These are phyloP conservation scores for Solanum tacnaense DNA, from an alignment of 257 asterid species.

Conservation along the genomic window DNA sequence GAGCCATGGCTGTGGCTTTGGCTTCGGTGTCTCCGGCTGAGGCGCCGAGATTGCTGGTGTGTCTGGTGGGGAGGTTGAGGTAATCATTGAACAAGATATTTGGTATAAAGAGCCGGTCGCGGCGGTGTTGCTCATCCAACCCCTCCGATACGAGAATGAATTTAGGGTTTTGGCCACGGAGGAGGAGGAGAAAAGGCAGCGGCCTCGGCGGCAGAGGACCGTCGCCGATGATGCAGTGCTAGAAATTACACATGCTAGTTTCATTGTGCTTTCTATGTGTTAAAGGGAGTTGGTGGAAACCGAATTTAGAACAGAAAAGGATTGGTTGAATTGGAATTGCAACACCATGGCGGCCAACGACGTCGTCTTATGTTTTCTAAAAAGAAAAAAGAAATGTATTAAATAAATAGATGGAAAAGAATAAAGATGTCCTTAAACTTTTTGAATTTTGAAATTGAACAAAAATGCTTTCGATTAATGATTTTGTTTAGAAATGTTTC, in stretches of 20 bases:
- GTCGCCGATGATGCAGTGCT: slow-evolving; percentile 24
- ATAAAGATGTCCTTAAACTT: neutral
- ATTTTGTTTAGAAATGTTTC: neutral
- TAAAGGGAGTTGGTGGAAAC: neutral
- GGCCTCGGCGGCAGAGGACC: slow-evolving; percentile 12
- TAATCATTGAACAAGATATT: slow-evolving; percentile 33
- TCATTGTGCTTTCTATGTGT: neutral
- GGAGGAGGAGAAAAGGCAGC: slow-evolving; percentile 23
- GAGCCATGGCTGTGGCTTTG: slow-evolving; percentile 69
- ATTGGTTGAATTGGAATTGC: neutral
- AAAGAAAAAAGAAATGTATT: too few relatives aligned
- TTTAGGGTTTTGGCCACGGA: slow-evolving; percentile 8
- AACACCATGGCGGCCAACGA: neutral
- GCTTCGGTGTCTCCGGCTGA: slow-evolving; percentile 9
- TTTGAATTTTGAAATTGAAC: too few relatives aligned
- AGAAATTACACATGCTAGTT: neutral
- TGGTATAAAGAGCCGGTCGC: neutral
- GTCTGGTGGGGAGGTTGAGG: slow-evolving; percentile 1
- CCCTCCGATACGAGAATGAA: slow-evolving; percentile 1
- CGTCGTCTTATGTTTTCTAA: neutral
- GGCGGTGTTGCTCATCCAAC: slow-evolving; percentile 1
- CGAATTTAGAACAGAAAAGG: neutral
- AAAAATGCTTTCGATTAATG: neutral
- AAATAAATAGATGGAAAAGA: neutral
- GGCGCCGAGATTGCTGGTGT: slow-evolving; percentile 9